A percentile compares a stretch with the other conserved stretches of the same genome.
phyloP scores from a whole-genome alignment of 306 rosid species.

The Vigna radiata region DNA sequence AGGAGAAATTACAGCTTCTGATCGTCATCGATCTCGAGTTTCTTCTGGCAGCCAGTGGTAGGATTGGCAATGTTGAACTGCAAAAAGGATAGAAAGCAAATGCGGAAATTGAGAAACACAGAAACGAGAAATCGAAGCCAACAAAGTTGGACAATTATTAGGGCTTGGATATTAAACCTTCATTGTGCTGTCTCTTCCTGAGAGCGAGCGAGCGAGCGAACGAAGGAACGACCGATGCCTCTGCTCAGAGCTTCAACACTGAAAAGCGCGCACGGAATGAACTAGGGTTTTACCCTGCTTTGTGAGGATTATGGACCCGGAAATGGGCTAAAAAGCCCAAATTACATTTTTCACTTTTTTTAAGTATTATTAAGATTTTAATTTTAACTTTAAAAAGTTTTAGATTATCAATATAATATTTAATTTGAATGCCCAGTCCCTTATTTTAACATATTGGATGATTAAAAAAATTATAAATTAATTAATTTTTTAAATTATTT shows the following conservation, averaged over 20 bases:
- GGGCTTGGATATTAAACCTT: constrained; percentile 17
- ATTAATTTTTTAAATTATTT: too few relatives aligned
- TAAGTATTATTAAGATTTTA: too few relatives aligned
- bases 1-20: constrained; percentile 33
- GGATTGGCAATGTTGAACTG: constrained; percentile 48
- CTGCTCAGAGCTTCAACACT: neutral
- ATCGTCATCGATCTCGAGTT: constrained; percentile 47
- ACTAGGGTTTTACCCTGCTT: constrained; percentile 20
- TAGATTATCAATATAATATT: too few relatives aligned
- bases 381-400: too few relatives aligned
- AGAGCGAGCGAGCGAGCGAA: neutral
- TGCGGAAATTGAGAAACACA: neutral
- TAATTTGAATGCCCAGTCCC: too few relatives aligned
- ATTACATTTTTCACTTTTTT: too few relatives aligned
- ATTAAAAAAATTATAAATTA: too few relatives aligned
- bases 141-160: neutral
- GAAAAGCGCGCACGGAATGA: neutral
- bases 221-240: neutral
- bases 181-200: neutral
- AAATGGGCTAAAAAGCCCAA: neutral
- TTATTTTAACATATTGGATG: too few relatives aligned
- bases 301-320: neutral
- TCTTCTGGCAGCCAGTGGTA: constrained; percentile 49
- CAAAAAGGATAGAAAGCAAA: neutral
- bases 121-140: neutral